Evolutionary conservation across 2,329 filamentous ascomycete species (phyloP).

Genomic region (Stenocarpella maydis): DNA sequence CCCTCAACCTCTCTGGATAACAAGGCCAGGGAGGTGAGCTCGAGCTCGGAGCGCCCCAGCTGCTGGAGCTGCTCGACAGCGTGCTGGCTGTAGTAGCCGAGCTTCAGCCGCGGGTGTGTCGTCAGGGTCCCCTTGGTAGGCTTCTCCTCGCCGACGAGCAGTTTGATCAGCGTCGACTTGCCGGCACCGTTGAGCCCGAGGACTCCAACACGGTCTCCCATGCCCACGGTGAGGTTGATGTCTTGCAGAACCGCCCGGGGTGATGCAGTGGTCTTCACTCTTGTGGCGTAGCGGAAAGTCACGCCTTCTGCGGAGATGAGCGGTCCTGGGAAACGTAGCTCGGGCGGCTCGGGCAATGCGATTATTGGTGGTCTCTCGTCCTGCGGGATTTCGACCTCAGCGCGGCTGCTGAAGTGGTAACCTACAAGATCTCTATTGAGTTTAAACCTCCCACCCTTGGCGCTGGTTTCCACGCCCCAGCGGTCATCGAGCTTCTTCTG

Average conservation of each 20-base stretch:
- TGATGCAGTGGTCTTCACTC: slow-evolving; percentile 39
- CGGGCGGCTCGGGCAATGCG: slow-evolving; percentile 67
- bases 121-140: slow-evolving; percentile 70
- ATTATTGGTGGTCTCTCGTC: slow-evolving; percentile 68
- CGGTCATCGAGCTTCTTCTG: slow-evolving; percentile 87
- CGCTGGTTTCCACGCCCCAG: slow-evolving; percentile 78
- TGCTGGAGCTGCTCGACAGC: slow-evolving; percentile 74
- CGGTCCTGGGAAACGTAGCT: slow-evolving; percentile 78
- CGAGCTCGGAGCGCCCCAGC: slow-evolving; percentile 56
- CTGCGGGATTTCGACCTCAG: slow-evolving; percentile 75
- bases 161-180: slow-evolving; percentile 79
- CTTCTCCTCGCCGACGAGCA: slow-evolving; percentile 68
- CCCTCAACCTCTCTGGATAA: slow-evolving; percentile 63
- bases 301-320: slow-evolving; percentile 76
- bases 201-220: slow-evolving; percentile 78
- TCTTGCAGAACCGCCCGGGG: slow-evolving; percentile 63
- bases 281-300: slow-evolving; percentile 66
- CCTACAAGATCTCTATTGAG: slow-evolving; percentile 77
- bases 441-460: slow-evolving; percentile 79
- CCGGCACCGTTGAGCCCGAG: slow-evolving; percentile 83
- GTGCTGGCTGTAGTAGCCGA: slow-evolving; percentile 84
- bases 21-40: slow-evolving; percentile 71
- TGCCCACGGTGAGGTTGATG: slow-evolving; percentile 73
- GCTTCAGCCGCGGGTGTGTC: slow-evolving; percentile 72
- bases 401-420: slow-evolving; percentile 64